Base-by-base conservation (phyloP, 345 rosid species). In the Laguncularia racemosa region DNA sequence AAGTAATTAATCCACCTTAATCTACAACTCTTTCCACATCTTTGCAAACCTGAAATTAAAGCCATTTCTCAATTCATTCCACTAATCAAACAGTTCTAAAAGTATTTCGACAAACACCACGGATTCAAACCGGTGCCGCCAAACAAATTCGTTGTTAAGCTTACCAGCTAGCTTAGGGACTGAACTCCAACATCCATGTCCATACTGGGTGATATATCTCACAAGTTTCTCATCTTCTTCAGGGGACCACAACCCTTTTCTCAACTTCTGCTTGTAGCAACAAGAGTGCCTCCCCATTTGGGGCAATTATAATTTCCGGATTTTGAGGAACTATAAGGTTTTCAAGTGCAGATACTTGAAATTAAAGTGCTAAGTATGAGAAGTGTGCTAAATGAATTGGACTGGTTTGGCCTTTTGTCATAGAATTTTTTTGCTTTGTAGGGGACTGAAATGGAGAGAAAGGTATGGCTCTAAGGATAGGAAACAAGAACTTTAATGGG, bases 161-260 rank as follows among this genome's bases (percentile, higher is more conserved):
- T 33, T 38, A 66, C 70, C 70, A 9, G 70, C 70, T 1, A 59
- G 70, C 38, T 66, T 66, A 38, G 71, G 71, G 33, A 67, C 71
- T n/a, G 71, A 55, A 55, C 71, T 67, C 71, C 71, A 67, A 60
- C 65, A 67, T 20, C 65, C 71, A 60, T 67, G 71, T 18, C 65
- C 71, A 19, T 67, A 55, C 43, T 16, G 21, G 52, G 52, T 12
- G 44, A 67, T 60, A 9, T 59, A 56, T n/a, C 44, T 60, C 19
- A 48, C 46, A 26, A 67, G 71, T 56, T 67, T 67, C 52, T 67
- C 65, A 48, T 67, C 71, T 48, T 67, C 71, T 38, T 67, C 71
- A 13, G 71, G 71, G 38, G 71, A 67, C 71, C 71, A 59, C 20
- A 67, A 54, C 13, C 71, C 71, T 61, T 67, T 67, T 56, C 71